A percentile compares a stretch with the other conserved stretches of the same genome.
These are phyloP conservation scores for Backusella tuberculispora DNA, from an alignment of 192 early-diverging fungal species.

Conservation along the genomic window DNA sequence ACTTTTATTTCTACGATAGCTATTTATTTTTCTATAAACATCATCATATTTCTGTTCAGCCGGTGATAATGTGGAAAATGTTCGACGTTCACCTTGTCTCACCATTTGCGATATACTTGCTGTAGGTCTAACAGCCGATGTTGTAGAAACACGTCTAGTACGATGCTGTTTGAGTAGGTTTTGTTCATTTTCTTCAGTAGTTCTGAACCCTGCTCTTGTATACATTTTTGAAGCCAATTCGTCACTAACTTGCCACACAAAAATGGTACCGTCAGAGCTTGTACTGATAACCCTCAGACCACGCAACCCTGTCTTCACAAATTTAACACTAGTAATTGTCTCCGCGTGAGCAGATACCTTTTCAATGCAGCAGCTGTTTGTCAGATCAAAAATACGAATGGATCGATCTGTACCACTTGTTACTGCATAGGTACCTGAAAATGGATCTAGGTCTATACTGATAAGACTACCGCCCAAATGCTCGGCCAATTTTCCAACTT, in stretches of 20 bases:
- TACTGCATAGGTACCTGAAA: constrained; percentile 64
- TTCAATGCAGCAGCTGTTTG: constrained; percentile 60
- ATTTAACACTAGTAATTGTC: constrained; percentile 70
- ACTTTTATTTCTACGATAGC: constrained; percentile 3
- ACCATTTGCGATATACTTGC: constrained; percentile 37
- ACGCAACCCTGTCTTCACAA: constrained; percentile 36
- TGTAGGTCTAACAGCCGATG: constrained; percentile 12
- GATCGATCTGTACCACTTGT: constrained; percentile 70
- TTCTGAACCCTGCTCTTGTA: constrained; percentile 26
- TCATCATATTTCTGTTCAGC: constrained; percentile 45
- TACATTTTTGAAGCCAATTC: constrained; percentile 44
- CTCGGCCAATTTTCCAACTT: constrained; percentile 36
- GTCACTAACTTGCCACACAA: constrained; percentile 70
- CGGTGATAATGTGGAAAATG: constrained; percentile 38
- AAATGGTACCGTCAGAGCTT: constrained; percentile 75
- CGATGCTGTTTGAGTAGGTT: constrained; percentile 23
- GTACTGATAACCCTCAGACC: constrained; percentile 63
- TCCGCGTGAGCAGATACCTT: constrained; percentile 72
- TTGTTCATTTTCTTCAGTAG: background rate
- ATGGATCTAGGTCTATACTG: constrained; percentile 69
- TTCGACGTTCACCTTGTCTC: constrained; percentile 33
- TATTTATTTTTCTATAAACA: constrained; percentile 36
- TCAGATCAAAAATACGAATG: constrained; percentile 72
- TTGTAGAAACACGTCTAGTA: constrained; percentile 24
- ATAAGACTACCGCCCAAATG: constrained; percentile 60